phyloP scores from a whole-genome alignment of 306 rosid species.

The Vigna radiata region DNA sequence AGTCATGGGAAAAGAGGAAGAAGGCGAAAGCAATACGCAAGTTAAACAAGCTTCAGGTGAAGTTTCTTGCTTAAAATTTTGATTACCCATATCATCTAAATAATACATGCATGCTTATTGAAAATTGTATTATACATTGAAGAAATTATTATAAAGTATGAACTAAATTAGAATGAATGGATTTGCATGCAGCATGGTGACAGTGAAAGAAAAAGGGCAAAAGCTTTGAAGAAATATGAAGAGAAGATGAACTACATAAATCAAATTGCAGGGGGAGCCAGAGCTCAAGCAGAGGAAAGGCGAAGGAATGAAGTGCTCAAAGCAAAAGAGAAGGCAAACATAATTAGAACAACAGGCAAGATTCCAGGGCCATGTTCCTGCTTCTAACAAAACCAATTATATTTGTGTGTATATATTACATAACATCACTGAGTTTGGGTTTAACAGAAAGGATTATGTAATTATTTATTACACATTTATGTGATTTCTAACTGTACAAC shows the following conservation, averaged over 20 bases:
- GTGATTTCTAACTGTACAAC: constrained; percentile 28
- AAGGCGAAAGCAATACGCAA: constrained; percentile 56
- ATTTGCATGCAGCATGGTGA: constrained; percentile 44
- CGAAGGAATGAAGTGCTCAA: constrained; percentile 56
- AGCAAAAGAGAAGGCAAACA: constrained; percentile 67
- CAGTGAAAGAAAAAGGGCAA: constrained; percentile 51
- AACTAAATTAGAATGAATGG: too few relatives aligned
- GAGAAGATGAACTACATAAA: constrained; percentile 49
- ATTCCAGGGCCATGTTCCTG: constrained; percentile 65
- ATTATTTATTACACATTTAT: constrained; percentile 35
- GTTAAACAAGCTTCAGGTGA: constrained; percentile 57
- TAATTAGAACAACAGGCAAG: constrained; percentile 66
- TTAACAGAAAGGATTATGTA: constrained; percentile 22
- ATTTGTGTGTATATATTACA: neutral
- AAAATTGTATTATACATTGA: too few relatives aligned
- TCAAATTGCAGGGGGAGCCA: constrained; percentile 66
- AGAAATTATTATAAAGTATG: too few relatives aligned
- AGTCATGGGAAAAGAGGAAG: constrained; percentile 78
- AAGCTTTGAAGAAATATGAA: constrained; percentile 45
- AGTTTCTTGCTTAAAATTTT: neutral
- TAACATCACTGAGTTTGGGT: neutral
- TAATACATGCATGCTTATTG: neutral
- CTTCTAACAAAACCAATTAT: constrained; percentile 49
- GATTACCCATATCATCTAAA: neutral
- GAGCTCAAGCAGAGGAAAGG: constrained; percentile 61